Evolutionary conservation across 2,329 filamentous ascomycete species (phyloP), one percentile per base, ranked within the genome.

Genomic region (Aspergillus aculeatus): DNA sequence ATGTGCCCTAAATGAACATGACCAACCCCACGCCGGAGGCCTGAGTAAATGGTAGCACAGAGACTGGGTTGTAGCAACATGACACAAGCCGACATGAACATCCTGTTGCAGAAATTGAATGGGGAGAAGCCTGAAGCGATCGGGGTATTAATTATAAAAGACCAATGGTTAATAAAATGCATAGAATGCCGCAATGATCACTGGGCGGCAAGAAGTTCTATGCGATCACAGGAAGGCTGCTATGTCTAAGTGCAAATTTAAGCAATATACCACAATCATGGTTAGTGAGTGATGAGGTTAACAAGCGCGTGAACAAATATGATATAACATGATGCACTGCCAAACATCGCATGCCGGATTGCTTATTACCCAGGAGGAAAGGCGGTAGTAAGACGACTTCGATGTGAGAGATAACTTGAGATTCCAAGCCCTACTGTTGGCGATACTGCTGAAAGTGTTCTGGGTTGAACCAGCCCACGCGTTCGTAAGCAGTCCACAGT

Each of bases 401-500:
- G 14, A 23, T 16, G n/a, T 35, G 54, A 35, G n/a, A 19, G n/a
- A 52, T 50, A 16, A 29, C 21, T 49, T 47, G 21, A 44, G 16
- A 16, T n/a, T 19, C 14, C 38, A 19, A 16, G 38, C 16, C 53
- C 21, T 29, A 63, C 73, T 63, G 71, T 57, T 62, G 68, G 57
- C 71, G 66, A 64, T 77, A 80, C 61, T 81, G 71, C 59, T 75
- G 68, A 62, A 85, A 83, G 70, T 78, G 77, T 49, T 80, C 74
- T 10, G 75, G 76, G 47, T 89, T 82, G 64, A 96, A 86, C 91
- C 92, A 96, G 67, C 89, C 90, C 41, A 95, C 90, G 68, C 87
- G 89, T 53, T 96, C 90, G 72, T 91, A 98, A 5, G 92, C 92
- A 41, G 87, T 88, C 90, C 92, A 96, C 50, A 98, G 82, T 75